These are phyloP conservation scores for Jaminaea rosea DNA, from an alignment of 1,284 basidiomycete genomes.

Conservation along the genomic window DNA sequence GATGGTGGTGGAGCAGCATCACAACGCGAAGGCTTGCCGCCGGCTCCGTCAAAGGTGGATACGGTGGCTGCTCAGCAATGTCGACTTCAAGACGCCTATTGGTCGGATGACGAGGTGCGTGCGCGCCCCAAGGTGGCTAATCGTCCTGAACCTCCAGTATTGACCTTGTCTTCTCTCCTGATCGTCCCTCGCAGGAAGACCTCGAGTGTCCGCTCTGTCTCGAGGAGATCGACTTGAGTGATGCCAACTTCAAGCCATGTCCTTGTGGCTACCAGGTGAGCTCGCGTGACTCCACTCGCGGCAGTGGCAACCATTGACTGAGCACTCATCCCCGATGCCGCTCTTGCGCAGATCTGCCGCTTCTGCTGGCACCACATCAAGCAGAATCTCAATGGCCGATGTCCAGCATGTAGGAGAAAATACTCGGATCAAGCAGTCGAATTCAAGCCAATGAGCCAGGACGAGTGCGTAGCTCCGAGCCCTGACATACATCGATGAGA, in stretches of 20 bases:
- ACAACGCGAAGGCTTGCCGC: constrained; percentile 19
- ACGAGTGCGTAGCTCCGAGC: constrained; percentile 62
- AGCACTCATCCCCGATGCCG: constrained; percentile 1
- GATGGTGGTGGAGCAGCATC: background rate
- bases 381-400: constrained; percentile 88
- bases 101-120: constrained; percentile 80
- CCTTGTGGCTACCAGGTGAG: constrained; percentile 93
- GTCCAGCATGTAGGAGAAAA: constrained; percentile 87
- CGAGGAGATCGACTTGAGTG: constrained; percentile 97
- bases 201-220: constrained; percentile 96
- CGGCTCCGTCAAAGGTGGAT: constrained; percentile 37
- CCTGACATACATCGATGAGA: background rate
- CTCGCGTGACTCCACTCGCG: constrained; percentile 5
- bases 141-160: background rate
- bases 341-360: constrained; percentile 77
- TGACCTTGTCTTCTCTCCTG: background rate
- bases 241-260: constrained; percentile 98
- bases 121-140: background rate
- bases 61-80: constrained; percentile 46
- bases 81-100: constrained; percentile 89
- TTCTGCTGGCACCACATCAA: constrained; percentile 99
- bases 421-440: constrained; percentile 90
- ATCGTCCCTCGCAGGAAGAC: constrained; percentile 62
- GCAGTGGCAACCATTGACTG: background rate
- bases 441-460: constrained; percentile 87